Base-by-base conservation (phyloP, 2,329 filamentous ascomycete species). In the Trichoderma afroharzianum region DNA sequence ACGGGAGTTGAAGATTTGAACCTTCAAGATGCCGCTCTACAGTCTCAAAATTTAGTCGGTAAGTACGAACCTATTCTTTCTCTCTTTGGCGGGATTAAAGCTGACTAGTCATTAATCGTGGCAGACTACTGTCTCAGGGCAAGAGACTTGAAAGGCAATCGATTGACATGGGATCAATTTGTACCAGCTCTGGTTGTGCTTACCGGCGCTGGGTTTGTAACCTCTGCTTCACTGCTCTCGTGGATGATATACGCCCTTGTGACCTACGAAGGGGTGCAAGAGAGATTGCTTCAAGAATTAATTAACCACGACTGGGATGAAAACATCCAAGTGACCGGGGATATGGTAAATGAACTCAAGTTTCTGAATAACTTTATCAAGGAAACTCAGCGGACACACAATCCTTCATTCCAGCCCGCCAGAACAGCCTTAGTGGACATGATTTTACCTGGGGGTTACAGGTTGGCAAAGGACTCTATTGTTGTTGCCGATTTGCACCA, bases 291-390 rank as follows among this genome's bases (percentile, higher is more conserved):
- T 0, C 88, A 90, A 75, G 88, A 90, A 73, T 79, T 90, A 14
- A 75, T 90, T 47, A 85, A 88, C 75, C 76, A 85, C 55, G 84
- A 76, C 15, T 82, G 85, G 61, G 77, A 80, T 58, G 81, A 83
- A 6, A 75, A 83, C 26, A 87, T 81, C 0, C 76, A 83, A 57
- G 79, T 85, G 32, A 85, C 84, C 0, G 79, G 84, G 1, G 86
- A 88, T 15, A 71, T 85, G 3, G 84, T 83, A 3, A 79, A 84
- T 64, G 79, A 81, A 63, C 82, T 90, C 8, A 76, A 80, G 2
- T 89, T 85, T 78, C 82, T 88, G 12, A 87, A 89, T 77, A 84
- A 85, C 62, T 88, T 85, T 77, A 80, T 91, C 81, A 90, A 90
- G 78, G 88, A 91, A 76, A 88, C 84, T 0, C 88, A 88, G 76